phyloP scores from a whole-genome alignment of 139 green algal genomes.

The Deuterostichococcus epilithicus region DNA sequence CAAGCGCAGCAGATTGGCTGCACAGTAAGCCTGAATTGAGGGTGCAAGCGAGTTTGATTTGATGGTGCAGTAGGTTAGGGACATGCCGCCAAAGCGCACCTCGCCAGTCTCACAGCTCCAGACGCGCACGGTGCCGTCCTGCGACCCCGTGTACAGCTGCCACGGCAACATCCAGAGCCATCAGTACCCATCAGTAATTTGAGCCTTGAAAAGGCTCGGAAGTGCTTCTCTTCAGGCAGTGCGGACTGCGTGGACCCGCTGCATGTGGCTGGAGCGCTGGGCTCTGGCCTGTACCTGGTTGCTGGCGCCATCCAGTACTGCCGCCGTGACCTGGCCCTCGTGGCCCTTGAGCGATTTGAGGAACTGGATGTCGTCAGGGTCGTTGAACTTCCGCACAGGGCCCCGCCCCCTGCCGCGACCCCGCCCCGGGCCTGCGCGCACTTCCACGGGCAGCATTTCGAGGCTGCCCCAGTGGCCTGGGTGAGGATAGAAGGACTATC shows the following conservation, averaged over 20 bases:
- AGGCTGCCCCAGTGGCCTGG: no score
- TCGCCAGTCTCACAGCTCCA: constrained; percentile 62
- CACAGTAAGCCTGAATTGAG: no score
- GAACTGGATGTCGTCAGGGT: constrained; percentile 43
- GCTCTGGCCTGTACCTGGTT: constrained; percentile 2
- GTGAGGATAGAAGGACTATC: no score
- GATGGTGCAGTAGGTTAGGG: no score
- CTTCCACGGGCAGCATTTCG: no score
- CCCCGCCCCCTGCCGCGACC: neutral
- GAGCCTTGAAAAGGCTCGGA: neutral
- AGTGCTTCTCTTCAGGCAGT: neutral
- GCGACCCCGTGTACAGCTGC: constrained; percentile 71
- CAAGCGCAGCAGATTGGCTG: no score
- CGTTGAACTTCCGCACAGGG: constrained; percentile 16
- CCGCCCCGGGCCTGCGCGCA: neutral
- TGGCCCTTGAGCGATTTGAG: constrained; percentile 40
- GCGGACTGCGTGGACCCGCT: neutral
- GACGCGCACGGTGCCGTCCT: constrained; percentile 57
- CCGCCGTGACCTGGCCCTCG: constrained; percentile 32
- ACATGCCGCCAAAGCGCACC: constrained; percentile 24
- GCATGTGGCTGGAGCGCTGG: neutral
- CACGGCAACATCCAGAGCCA: neutral
- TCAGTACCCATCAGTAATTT: neutral
- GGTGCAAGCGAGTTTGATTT: no score
- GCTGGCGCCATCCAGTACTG: constrained; percentile 29